Evolutionary conservation across 805 yeast species (phyloP), one percentile per base, ranked within the genome.

Genomic region (Komagataella kurtzmanii): DNA sequence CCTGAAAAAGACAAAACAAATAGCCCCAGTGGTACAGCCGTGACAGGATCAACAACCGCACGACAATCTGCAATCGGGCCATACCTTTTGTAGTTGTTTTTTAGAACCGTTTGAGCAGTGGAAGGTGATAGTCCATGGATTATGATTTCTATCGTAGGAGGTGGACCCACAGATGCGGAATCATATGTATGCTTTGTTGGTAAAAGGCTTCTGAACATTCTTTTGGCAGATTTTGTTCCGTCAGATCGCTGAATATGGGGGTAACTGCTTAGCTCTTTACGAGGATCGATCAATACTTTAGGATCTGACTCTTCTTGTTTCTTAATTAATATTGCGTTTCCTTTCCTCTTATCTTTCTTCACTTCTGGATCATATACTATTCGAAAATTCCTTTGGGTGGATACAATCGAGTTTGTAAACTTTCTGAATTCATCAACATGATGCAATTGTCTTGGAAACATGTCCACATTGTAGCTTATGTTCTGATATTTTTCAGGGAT

Each of bases 21-120:
- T 19, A 88, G 69, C 7, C 95, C 93, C 45, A 89, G 64, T 0
- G 95, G 90, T 17, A 82, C 84, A 2, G 89, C 96, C 47, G 86
- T 81, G 19, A 72, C 70, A 0, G 91, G 87, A 60, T 89, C 93
- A 52, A 74, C 77, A 7, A 83, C 70, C 54, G 80, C 71, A 53
- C 77, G 76, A 49, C 84, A 66, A 45, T 78, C 80, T 24, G 75
- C 71, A 3, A 89, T 72, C 30, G 74, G 75, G 3, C 96, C 96
- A 65, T 71, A 84, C 21, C 74, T 65, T 46, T 73, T 73, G 55
- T 86, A 77, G 55, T 76, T 80, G 54, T 83, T 79, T 48, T 69
- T 71, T 2, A 76, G 52, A 17, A 70, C 60, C 3, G 54, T 51
- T 49, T 79, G 77, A 47, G 75, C 72, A n/a, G 77, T 71, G 2